Percentiles rank a stretch among this genome's conserved stretches.
These are phyloP conservation scores for Solanum neorickii DNA, from an alignment of 257 asterid genomes.

Conservation along the genomic window DNA sequence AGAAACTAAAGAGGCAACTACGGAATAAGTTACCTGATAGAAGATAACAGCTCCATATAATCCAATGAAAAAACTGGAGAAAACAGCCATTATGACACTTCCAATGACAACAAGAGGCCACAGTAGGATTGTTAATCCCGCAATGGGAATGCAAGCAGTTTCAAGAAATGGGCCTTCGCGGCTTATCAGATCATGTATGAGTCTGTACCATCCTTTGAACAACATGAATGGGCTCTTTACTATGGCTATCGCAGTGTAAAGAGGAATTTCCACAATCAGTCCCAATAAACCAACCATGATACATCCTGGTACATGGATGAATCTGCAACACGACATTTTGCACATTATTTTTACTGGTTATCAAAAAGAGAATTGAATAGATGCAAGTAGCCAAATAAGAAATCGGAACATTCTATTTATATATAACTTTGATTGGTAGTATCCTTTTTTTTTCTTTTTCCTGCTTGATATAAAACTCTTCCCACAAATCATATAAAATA, in stretches of 20 bases:
- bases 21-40: slow-evolving; percentile 51
- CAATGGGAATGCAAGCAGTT: slow-evolving; percentile 92
- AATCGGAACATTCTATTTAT: background rate
- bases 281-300: slow-evolving; percentile 69
- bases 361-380: background rate
- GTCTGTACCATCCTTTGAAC: slow-evolving; percentile 90
- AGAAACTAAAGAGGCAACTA: background rate
- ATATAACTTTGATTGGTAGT: background rate
- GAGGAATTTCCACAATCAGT: slow-evolving; percentile 76
- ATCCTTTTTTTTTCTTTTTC: background rate
- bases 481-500: background rate
- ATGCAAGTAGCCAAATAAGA: background rate
- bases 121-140: slow-evolving; percentile 80
- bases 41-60: slow-evolving; percentile 71
- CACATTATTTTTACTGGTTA: background rate
- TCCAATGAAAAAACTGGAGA: slow-evolving; percentile 79
- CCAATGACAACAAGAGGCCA: slow-evolving; percentile 89
- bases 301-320: slow-evolving; percentile 81
- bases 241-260: slow-evolving; percentile 63
- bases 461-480: background rate
- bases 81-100: slow-evolving; percentile 59
- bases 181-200: slow-evolving; percentile 74
- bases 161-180: slow-evolving; percentile 93
- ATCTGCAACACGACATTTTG: slow-evolving; percentile 28
- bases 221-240: slow-evolving; percentile 84